Evolutionary conservation across 352 stramenopile genomes (phyloP), one percentile per base, ranked within the genome.

Genomic region (Globisporangium paroecandrum): DNA sequence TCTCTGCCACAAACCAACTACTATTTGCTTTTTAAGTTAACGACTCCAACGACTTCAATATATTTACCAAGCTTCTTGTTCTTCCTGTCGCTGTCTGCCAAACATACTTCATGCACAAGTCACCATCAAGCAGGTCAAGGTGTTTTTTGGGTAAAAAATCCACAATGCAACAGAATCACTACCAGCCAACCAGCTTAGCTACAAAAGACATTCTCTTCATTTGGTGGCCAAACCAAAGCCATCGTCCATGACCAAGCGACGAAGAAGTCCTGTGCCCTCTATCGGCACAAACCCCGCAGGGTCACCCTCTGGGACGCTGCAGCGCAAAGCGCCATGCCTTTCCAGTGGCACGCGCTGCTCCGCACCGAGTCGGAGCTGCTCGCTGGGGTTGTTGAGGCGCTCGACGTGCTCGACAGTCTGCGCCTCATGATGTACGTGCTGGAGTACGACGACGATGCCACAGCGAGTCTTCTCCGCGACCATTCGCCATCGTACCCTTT

Each of bases 1-100:
- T 3, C 46, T 3, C 32, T 9, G 54, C 49, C 18, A 25, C 32
- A 20, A 24, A 38, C 32, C 8, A 38, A 46, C 38, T 20, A 51
- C 43, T 51, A 51, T 51, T 51, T 54, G 18, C 36, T n/a, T 29
- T 58, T 29, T 58, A 58, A 58, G 53, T 58, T 58, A 58, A 58
- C 13, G 12, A 46, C 38, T 46, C 29, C 49, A 46, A 22, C 43
- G 18, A 22, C 53, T 58, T 12, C 53, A 36, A 36, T 36, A 58
- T 58, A 58, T 58, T 58, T 58, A 58, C 25, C 53, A 32, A 32
- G 29, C 4, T 32, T 32, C 29, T 32, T 32, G 29, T 36, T 51
- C 43, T 51, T 24, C 43, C 18, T 51, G 43, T 24, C 7, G 41
- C 9, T 8, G 41, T 10, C 18, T 49, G 13, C 1, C 38, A 32